Percentiles rank a stretch among this genome's conserved stretches.
Conservation (phyloP, 148 eudicot genomes). For the Rhododendron henanense region DNA sequence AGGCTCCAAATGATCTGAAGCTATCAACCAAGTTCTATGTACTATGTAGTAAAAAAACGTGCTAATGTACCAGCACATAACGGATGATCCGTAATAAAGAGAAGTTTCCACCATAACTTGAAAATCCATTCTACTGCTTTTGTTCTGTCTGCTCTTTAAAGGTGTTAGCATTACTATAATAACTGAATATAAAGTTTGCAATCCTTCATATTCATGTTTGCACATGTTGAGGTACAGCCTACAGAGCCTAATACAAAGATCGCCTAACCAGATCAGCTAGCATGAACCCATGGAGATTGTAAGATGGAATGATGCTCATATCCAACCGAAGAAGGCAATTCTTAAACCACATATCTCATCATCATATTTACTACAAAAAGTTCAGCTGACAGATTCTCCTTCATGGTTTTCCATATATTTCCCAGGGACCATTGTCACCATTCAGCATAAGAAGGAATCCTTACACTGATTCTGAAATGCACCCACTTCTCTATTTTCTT, state of each 20-base stretch:
- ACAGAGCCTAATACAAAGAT: background rate
- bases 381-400: background rate
- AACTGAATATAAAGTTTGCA: background rate
- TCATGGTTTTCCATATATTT: background rate
- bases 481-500: background rate
- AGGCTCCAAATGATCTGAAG: background rate
- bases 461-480: background rate
- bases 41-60: background rate
- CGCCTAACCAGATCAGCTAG: background rate
- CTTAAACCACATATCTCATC: background rate
- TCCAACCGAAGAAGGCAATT: background rate
- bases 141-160: background rate
- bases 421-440: background rate
- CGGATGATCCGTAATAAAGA: background rate
- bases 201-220: background rate
- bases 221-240: background rate
- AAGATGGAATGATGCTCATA: background rate
- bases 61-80: background rate
- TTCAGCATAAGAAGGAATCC: background rate
- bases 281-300: background rate
- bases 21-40: background rate
- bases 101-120: background rate
- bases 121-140: background rate
- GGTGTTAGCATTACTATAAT: too few species aligned
- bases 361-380: background rate